These are phyloP conservation scores for Epichloe coenophiala DNA, from an alignment of 2,329 filamentous ascomycete genomes.

Conservation along the genomic window DNA sequence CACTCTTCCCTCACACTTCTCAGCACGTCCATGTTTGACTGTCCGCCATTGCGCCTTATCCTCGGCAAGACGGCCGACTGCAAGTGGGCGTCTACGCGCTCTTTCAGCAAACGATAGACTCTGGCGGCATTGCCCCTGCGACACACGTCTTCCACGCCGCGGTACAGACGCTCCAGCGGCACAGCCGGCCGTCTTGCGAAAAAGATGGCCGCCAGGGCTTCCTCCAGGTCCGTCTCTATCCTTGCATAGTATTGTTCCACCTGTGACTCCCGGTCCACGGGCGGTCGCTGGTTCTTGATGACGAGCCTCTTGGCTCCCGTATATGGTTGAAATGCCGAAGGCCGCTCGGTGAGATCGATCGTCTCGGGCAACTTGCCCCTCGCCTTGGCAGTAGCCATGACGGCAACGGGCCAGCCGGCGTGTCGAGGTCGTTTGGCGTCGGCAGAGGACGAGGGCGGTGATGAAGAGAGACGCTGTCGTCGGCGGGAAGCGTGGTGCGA, in stretches of 20 bases:
- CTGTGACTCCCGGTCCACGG: conserved; percentile 41
- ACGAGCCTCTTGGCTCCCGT: conserved; percentile 71
- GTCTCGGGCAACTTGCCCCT: conserved; percentile 27
- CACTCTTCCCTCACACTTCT: conserved; percentile 45
- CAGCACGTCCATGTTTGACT: conserved; percentile 50
- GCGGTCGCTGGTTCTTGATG: conserved; percentile 78
- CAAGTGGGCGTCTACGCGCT: conserved; percentile 55
- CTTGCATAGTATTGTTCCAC: conserved; percentile 66
- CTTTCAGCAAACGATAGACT: conserved; percentile 52
- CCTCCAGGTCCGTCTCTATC: conserved; percentile 60
- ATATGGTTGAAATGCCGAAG: conserved; percentile 52
- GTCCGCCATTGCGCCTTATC: conserved; percentile 35
- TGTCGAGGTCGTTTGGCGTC: conserved; percentile 20
- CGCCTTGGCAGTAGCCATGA: conserved; percentile 23
- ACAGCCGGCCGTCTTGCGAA: conserved; percentile 44
- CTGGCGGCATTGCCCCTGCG: conserved; percentile 58
- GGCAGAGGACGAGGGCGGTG: conserved; percentile 13
- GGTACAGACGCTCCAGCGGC: conserved; percentile 81
- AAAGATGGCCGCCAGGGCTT: conserved; percentile 63
- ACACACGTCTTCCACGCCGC: conserved; percentile 84
- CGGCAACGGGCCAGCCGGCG: conserved; percentile 9
- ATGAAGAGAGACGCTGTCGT: conserved; percentile 23
- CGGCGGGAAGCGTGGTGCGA: conserved; percentile 22
- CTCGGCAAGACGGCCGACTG: conserved; percentile 42
- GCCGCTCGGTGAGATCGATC: conserved; percentile 20